These are phyloP conservation scores for Cryptococcus floricola DNA, from an alignment of 1,284 basidiomycete species.

Conservation along the genomic window DNA sequence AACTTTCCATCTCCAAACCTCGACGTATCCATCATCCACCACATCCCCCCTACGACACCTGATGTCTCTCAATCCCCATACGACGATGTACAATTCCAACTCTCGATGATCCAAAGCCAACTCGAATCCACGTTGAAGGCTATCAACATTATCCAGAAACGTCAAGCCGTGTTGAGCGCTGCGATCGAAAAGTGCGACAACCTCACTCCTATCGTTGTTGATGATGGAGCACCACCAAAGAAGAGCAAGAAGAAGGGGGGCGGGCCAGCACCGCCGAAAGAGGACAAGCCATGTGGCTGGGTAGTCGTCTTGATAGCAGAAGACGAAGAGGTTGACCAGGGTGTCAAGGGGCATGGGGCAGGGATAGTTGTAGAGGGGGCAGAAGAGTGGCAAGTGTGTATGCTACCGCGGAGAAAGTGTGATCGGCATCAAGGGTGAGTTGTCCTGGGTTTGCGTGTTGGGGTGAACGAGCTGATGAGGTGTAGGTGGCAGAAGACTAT, in stretches of 20 bases:
- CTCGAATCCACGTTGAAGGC: slow-evolving; percentile 10
- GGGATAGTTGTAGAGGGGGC: slow-evolving; percentile 4
- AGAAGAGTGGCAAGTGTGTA: slow-evolving; percentile 17
- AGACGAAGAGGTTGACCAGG: slow-evolving; percentile 26
- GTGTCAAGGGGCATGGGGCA: slow-evolving; percentile 8
- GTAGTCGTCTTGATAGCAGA: slow-evolving; percentile 27
- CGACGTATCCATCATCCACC: slow-evolving; percentile 16
- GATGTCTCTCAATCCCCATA: background rate
- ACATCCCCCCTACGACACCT: slow-evolving; percentile 3
- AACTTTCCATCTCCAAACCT: slow-evolving; percentile 29
- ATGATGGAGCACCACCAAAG: slow-evolving; percentile 6
- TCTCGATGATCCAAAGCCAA: slow-evolving; percentile 15
- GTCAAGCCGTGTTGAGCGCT: slow-evolving; percentile 24
- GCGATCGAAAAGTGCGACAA: slow-evolving; percentile 25
- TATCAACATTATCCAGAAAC: slow-evolving; percentile 23
- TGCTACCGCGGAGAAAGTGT: slow-evolving; percentile 26
- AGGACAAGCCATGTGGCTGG: slow-evolving; percentile 40
- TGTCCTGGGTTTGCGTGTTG: background rate
- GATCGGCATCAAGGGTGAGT: slow-evolving; percentile 36
- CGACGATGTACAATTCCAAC: background rate
- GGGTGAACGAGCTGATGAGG: slow-evolving; percentile 1
- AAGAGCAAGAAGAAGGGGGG: slow-evolving; percentile 25
- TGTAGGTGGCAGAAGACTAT: slow-evolving; percentile 36
- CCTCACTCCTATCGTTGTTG: slow-evolving; percentile 1
- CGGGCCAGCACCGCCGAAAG: slow-evolving; percentile 5